These are phyloP conservation scores for Cladosporium sp. DNA, from an alignment of 2,329 filamentous ascomycete species.

Conservation along the genomic window DNA sequence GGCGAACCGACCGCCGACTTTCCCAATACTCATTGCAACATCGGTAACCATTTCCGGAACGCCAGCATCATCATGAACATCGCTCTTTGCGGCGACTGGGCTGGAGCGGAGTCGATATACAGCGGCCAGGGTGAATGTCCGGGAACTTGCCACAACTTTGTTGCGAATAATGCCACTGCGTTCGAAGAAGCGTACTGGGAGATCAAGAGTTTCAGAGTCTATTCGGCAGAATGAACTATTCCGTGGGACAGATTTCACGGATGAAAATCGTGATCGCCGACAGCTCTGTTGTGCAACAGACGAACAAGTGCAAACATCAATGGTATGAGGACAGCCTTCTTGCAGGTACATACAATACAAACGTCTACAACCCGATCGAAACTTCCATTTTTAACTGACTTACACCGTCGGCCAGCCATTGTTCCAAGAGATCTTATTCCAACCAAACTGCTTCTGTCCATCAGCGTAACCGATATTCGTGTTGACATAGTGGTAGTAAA, in stretches of 20 bases:
- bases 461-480: constrained; percentile 44
- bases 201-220: constrained; percentile 40
- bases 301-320: too few relatives aligned
- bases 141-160: constrained; percentile 33
- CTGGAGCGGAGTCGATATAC: constrained; percentile 34
- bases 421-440: constrained; percentile 53
- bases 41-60: constrained; percentile 38
- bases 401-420: constrained; percentile 49
- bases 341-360: neutral
- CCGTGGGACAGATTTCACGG: neutral
- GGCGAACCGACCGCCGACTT: constrained; percentile 65
- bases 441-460: constrained; percentile 52
- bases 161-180: constrained; percentile 34
- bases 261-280: neutral
- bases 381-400: neutral
- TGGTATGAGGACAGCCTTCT: too few relatives aligned
- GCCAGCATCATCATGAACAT: constrained; percentile 41
- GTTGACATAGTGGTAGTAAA: constrained; percentile 65
- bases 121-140: constrained; percentile 31
- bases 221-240: constrained; percentile 22
- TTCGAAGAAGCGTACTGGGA: constrained; percentile 42
- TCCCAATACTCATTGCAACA: constrained; percentile 42
- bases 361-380: neutral
- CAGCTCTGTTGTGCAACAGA: neutral
- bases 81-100: constrained; percentile 42